These are phyloP conservation scores for Phycomyces blakesleeanus DNA, from an alignment of 192 early-diverging fungal species.

Conservation along the genomic window DNA sequence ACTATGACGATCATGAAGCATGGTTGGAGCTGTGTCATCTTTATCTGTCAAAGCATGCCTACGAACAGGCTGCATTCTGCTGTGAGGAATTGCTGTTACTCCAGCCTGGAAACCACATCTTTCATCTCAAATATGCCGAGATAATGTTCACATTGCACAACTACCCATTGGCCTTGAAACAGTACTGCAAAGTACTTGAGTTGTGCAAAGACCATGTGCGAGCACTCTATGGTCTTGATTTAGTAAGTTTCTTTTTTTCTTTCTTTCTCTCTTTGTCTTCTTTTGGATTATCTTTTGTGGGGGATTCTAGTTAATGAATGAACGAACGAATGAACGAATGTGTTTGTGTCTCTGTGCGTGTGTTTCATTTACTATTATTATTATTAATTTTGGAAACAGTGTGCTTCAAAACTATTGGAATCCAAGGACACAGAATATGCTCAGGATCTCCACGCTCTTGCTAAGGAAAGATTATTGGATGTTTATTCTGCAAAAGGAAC, in stretches of 20 bases:
- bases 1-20: slow-evolving; percentile 82
- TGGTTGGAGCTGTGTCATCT: slow-evolving; percentile 81
- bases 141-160: slow-evolving; percentile 71
- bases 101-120: slow-evolving; percentile 82
- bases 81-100: slow-evolving; percentile 89
- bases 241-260: too few relatives aligned
- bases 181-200: slow-evolving; percentile 87
- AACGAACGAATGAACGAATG: too few relatives aligned
- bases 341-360: neutral
- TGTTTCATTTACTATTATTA: too few relatives aligned
- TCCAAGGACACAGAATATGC: slow-evolving; percentile 11
- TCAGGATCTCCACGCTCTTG: slow-evolving; percentile 28
- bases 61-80: slow-evolving; percentile 85
- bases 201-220: slow-evolving; percentile 80
- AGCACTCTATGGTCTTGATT: slow-evolving; percentile 82
- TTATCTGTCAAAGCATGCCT: slow-evolving; percentile 69
- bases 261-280: too few relatives aligned
- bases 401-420: slow-evolving; percentile 28
- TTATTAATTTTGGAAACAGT: too few relatives aligned
- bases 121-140: slow-evolving; percentile 88
- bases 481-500: slow-evolving; percentile 24
- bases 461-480: slow-evolving; percentile 36
- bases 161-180: slow-evolving; percentile 71
- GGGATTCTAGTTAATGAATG: too few relatives aligned
- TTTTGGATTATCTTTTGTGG: too few relatives aligned